Base-by-base conservation (phyloP, 1,284 basidiomycete species). In the Pyrrhoderma noxium region DNA sequence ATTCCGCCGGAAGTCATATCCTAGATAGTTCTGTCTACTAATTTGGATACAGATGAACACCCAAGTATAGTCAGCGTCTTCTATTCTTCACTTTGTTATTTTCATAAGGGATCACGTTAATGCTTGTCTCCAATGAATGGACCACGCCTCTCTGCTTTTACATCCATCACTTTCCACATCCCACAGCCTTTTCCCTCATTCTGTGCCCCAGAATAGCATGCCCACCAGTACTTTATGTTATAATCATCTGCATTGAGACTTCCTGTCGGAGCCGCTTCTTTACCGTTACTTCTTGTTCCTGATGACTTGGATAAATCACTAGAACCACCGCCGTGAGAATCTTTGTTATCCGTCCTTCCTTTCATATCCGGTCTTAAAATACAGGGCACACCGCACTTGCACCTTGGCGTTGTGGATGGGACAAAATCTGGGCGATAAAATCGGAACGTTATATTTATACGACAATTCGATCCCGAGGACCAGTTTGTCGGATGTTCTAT, bases 371-470 rank as follows among this genome's bases (percentile, higher is more conserved):
- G 75, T n/a, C 85, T 69, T 44, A 92, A 68, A 38, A 87, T 77
- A 49, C 80, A 84, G 2, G 90, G 89, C 11, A 89, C 71, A 5
- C 79, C 82, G 63, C 93, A 96, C 59, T 82, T 79, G 64, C 93
- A 96, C 34, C 72, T 71, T 2, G 86, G 85, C 1, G 76, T 86
- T 34, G 68, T 78, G 9, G 72, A 63, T 0, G 93, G 82, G 23
- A 75, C 73, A 63, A 89, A 96, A 67, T 96, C 93, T 37, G 89
- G 82, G 52, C 89, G 77, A 59, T 88, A 93, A 64, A 92, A 92
- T 38, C 90, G 75, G 64, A 93, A 93, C 0, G 91, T 94, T 52
- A 94, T 85, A 60, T 93, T 93, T 60, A 94, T 92, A 19, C 91
- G 78, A 53, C 77, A 80, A 51, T 82, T 91, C 18, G 77, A 83